These are phyloP conservation scores for Fusarium solani-melongenae DNA, from an alignment of 2,329 filamentous ascomycete species.

Conservation along the genomic window DNA sequence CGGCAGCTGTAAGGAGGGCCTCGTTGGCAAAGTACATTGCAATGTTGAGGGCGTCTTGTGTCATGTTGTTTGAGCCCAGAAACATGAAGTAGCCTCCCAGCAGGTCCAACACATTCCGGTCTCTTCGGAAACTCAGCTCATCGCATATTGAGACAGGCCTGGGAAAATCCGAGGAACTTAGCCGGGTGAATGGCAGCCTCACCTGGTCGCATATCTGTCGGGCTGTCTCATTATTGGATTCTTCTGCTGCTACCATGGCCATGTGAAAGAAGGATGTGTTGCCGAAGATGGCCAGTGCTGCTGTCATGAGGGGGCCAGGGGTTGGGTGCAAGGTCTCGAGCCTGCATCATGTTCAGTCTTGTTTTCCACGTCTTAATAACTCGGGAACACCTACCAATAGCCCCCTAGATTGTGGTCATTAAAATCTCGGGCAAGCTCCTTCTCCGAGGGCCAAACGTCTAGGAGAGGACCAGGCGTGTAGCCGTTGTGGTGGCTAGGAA, in stretches of 20 bases:
- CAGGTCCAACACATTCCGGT: background rate
- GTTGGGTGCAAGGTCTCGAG: background rate
- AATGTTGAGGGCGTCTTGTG: constrained; percentile 2
- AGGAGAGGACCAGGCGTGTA: background rate
- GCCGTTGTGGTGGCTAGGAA: constrained; percentile 15
- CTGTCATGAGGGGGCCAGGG: constrained; percentile 17
- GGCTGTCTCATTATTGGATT: background rate
- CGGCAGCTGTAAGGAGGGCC: background rate
- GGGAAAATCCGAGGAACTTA: background rate
- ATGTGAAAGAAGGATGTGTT: constrained; percentile 11
- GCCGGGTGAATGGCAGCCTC: background rate
- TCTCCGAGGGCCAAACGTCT: constrained; percentile 1
- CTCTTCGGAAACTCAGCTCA: background rate
- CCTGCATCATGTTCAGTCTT: background rate
- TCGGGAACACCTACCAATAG: background rate
- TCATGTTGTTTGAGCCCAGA: background rate
- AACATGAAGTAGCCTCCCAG: background rate
- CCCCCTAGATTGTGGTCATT: background rate
- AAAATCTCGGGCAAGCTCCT: background rate
- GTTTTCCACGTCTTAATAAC: background rate
- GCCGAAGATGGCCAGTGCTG: constrained; percentile 16
- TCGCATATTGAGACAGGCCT: background rate
- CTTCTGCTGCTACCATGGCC: background rate
- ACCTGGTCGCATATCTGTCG: background rate
- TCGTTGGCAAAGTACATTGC: constrained; percentile 32